These are phyloP conservation scores for Jacaranda copaia DNA, from an alignment of 257 asterid genomes.

Conservation along the genomic window DNA sequence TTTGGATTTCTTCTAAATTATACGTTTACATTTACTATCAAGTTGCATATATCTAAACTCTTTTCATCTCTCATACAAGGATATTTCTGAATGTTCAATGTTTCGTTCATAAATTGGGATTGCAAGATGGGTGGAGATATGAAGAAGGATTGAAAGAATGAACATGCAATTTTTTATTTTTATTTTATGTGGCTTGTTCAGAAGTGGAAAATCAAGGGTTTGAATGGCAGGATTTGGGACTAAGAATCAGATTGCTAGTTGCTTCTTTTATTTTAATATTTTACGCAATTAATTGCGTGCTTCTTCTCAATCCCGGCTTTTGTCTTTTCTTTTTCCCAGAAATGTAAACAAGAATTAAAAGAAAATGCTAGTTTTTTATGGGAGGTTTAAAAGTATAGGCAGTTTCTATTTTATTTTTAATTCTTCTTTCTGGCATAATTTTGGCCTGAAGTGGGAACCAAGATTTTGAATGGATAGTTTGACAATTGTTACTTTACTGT, in stretches of 20 bases:
- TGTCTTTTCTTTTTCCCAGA: background rate
- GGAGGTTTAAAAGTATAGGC: background rate
- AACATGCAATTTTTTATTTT: background rate
- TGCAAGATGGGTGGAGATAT: background rate
- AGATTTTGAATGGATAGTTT: background rate
- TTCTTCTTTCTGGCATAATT: background rate
- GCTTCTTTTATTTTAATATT: background rate
- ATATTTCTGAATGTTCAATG: background rate
- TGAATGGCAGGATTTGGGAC: background rate
- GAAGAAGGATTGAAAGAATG: background rate
- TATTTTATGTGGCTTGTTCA: background rate
- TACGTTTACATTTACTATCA: background rate
- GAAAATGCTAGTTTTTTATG: conserved; percentile 1
- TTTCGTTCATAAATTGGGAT: conserved; percentile 10
- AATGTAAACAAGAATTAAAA: conserved; percentile 3
- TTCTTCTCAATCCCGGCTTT: background rate
- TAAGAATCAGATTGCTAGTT: conserved; percentile 12
- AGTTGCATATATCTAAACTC: background rate
- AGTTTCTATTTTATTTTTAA: background rate
- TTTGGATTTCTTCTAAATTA: background rate
- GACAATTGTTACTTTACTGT: background rate
- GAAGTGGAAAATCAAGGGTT: background rate
- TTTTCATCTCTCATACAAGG: background rate
- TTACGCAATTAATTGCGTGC: background rate
- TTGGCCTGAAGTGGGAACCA: conserved; percentile 9